These are phyloP conservation scores for Ascochyta clinopodiicola DNA, from an alignment of 2,329 filamentous ascomycete species.

Conservation along the genomic window DNA sequence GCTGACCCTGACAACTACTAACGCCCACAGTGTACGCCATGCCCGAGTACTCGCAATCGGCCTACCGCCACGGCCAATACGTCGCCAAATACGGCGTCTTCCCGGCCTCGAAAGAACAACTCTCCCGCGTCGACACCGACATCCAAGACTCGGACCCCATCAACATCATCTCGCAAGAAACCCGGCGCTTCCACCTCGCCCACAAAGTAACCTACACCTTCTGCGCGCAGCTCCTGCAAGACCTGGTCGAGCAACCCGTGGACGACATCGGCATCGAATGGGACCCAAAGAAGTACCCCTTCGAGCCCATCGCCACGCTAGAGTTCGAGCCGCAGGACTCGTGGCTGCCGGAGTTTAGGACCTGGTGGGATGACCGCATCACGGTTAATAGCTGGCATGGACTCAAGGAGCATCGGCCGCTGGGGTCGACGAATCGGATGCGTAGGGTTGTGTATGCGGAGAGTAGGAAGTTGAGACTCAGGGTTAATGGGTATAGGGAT, in stretches of 20 bases:
- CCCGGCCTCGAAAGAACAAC: slow-evolving; percentile 51
- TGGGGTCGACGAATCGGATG: slow-evolving; percentile 52
- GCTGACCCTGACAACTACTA: not conserved
- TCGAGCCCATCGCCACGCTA: slow-evolving; percentile 54
- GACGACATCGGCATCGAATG: slow-evolving; percentile 49
- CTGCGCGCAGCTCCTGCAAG: slow-evolving; percentile 56
- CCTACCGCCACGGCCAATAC: slow-evolving; percentile 57
- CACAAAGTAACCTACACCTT: slow-evolving; percentile 43
- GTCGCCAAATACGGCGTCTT: slow-evolving; percentile 57
- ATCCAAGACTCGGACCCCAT: slow-evolving; percentile 35
- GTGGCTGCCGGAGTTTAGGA: slow-evolving; percentile 50
- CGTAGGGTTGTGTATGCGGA: slow-evolving; percentile 51
- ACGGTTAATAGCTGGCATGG: slow-evolving; percentile 52
- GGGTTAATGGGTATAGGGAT: slow-evolving; percentile 50
- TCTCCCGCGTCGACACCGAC: slow-evolving; percentile 49
- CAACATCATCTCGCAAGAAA: slow-evolving; percentile 33
- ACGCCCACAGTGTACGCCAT: slow-evolving; percentile 30
- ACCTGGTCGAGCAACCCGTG: slow-evolving; percentile 54
- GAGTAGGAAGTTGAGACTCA: slow-evolving; percentile 48
- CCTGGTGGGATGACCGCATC: slow-evolving; percentile 51
- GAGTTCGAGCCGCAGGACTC: slow-evolving; percentile 51
- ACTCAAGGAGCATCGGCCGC: slow-evolving; percentile 47
- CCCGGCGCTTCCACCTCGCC: slow-evolving; percentile 25
- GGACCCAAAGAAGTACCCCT: slow-evolving; percentile 57
- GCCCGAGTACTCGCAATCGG: slow-evolving; percentile 55